Percentiles rank a stretch among this genome's conserved stretches.
Evolutionary conservation across 306 rosid genomes (phyloP).

Genomic region (Rubus idaeus): DNA sequence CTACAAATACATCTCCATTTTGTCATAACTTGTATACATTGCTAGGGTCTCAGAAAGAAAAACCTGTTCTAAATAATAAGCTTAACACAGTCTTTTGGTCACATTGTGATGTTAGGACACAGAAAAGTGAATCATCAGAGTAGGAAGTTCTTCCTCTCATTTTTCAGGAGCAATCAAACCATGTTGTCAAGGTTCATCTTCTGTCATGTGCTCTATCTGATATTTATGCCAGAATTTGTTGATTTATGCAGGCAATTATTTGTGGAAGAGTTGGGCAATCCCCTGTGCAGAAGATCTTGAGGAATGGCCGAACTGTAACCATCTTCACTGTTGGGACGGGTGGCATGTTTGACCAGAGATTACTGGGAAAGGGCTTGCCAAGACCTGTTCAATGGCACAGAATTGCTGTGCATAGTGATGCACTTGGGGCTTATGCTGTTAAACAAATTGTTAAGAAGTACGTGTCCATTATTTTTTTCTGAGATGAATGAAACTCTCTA

Average conservation of each 20-base stretch:
- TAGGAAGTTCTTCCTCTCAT: neutral
- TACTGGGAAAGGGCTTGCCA: conserved; percentile 58
- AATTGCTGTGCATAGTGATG: conserved; percentile 83
- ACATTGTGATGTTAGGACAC: neutral
- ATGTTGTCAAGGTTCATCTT: neutral
- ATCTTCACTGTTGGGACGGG: conserved; percentile 96
- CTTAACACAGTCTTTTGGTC: neutral
- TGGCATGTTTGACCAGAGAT: conserved; percentile 94
- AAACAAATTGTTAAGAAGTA: conserved; percentile 85
- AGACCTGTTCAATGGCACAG: conserved; percentile 96
- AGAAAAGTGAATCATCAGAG: neutral
- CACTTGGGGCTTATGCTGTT: conserved; percentile 80
- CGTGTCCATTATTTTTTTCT: conserved; percentile 7
- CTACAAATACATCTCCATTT: neutral
- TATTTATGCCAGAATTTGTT: neutral
- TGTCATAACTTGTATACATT: neutral
- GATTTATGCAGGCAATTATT: conserved; percentile 68
- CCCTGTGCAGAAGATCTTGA: conserved; percentile 91
- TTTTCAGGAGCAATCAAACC: neutral
- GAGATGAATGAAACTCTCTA: conserved; percentile 14
- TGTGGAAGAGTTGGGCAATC: conserved; percentile 96
- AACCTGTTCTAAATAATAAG: neutral
- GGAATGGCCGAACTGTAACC: conserved; percentile 76
- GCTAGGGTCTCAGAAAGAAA: neutral
- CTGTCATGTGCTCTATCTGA: neutral